Base-by-base conservation (phyloP, 2,329 filamentous ascomycete species). In the Metarhizium guizhouense region DNA sequence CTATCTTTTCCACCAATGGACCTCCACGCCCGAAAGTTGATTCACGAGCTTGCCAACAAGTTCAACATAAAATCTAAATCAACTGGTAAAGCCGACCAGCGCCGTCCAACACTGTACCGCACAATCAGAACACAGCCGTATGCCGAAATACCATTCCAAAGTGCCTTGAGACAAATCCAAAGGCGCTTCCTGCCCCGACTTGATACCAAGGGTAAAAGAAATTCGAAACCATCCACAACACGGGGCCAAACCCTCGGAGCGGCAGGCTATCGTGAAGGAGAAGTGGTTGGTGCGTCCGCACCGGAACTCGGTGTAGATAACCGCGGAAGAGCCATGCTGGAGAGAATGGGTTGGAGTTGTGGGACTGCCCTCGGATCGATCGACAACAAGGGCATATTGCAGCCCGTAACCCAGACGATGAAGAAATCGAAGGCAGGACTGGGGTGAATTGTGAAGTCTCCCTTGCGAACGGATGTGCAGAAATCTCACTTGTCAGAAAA, bases 301-400 rank as follows among this genome's bases (percentile, higher is more conserved):
- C 88, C 91, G 11, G 92, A 96, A 68, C 78, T 99, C 36, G 88
- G 89, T 1, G 76, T 77, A 4, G 88, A 87, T 54, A 97, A 96
- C 68, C 90, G 84, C 61, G 94, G 94, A 11, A 82, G 90, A 52
- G 83, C 84, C 3, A 88, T 99, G 84, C 73, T 99, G 60, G 90
- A 95, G 73, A 97, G 94, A 73, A 97, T 97, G 94, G 94, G 94
- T 3, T 99, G 94, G 92, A 88, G 82, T 58, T 86, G 80, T 53
- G 94, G 94, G 5, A 95, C 86, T 66, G 88, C 88, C 1, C 78
- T 99, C 1, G 94, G 94, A 53, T 83, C 88, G 11, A 67, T 76
- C 1, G 85, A 95, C 60, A 96, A 95, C 69, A 89, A 94, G 70
- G 94, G 94, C 36, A 94, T 96, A 53, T 72, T 95, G 60, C 83